Evolutionary conservation across 2,329 filamentous ascomycete species (phyloP).

Genomic region (Arthrobotrys iridis): DNA sequence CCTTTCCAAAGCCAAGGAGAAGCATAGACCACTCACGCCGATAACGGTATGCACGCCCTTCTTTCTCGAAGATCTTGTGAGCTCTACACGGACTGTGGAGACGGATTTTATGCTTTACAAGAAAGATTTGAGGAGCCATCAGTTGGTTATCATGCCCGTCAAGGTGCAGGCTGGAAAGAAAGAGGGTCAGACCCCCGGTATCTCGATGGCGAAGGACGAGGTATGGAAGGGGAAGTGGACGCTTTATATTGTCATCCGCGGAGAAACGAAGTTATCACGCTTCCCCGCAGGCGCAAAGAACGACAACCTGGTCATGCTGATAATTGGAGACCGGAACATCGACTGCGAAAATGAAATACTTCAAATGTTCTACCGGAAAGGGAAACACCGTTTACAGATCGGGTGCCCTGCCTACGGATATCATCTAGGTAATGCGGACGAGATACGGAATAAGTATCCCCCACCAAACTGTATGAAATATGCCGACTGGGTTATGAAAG

Average conservation of each 20-base stretch:
- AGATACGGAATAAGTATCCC: conserved; percentile 15
- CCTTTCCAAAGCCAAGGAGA: conserved; percentile 40
- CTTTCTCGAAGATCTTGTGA: conserved; percentile 46
- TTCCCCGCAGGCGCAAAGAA: not conserved
- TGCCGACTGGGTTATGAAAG: conserved; percentile 1
- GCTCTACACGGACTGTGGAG: conserved; percentile 19
- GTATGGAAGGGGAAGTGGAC: conserved; percentile 1
- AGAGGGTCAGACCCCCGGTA: not conserved
- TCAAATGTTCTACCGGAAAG: conserved; percentile 18
- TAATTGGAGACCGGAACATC: conserved; percentile 16
- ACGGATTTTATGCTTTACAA: conserved; percentile 17
- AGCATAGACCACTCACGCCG: conserved; percentile 6
- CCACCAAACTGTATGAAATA: conserved; percentile 7
- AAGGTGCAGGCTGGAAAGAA: not conserved
- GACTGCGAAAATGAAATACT: conserved; percentile 31
- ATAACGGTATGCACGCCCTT: conserved; percentile 41
- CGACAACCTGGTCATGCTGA: conserved; percentile 30
- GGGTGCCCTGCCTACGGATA: conserved; percentile 20
- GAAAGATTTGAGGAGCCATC: conserved; percentile 18
- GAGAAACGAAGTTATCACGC: conserved; percentile 27
- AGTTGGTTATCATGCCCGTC: conserved; percentile 32
- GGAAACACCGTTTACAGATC: not conserved
- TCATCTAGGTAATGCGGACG: conserved; percentile 1
- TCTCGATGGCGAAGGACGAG: not conserved
- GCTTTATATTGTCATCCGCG: conserved; percentile 31